Evolutionary conservation across 1,139 yeast genomes (phyloP).

Genomic region (Lodderomyces oxycetoniae): DNA sequence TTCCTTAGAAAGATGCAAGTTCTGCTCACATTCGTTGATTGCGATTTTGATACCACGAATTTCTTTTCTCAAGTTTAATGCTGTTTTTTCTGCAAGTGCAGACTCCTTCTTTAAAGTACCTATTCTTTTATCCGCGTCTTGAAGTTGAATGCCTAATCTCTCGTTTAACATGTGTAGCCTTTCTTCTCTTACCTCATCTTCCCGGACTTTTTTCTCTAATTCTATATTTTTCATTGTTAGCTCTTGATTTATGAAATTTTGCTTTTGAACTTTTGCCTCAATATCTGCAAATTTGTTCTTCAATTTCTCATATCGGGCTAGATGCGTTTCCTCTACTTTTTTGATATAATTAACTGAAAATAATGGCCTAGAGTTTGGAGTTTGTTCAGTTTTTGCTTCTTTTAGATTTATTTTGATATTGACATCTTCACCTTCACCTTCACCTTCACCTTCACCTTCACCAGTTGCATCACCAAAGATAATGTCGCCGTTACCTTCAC

Average conservation of each 20-base stretch:
- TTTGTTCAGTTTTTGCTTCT: conserved; percentile 14
- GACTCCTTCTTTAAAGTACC: not conserved
- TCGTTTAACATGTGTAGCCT: not conserved
- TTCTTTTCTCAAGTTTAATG: not conserved
- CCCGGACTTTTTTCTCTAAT: not conserved
- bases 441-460: not conserved
- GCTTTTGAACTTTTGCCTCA: not conserved
- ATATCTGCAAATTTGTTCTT: not conserved
- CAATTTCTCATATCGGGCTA: conserved; percentile 3
- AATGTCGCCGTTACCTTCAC: not conserved
- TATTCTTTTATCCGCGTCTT: not conserved
- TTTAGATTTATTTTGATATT: too few species aligned
- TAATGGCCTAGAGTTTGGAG: conserved; percentile 36
- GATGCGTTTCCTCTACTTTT: conserved; percentile 25
- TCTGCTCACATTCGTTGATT: not conserved
- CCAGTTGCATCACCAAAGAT: not conserved
- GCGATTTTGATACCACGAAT: not conserved
- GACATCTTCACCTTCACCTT: conserved; percentile 10
- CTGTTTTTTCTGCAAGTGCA: not conserved
- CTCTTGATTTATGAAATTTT: not conserved
- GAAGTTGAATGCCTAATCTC: not conserved
- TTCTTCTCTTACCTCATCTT: not conserved
- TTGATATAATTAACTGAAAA: conserved; percentile 31
- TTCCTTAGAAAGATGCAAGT: conserved; percentile 1
- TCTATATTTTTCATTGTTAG: too few species aligned